phyloP scores from a whole-genome alignment of 2,329 filamentous ascomycete species.

The Truncatella angustata region DNA sequence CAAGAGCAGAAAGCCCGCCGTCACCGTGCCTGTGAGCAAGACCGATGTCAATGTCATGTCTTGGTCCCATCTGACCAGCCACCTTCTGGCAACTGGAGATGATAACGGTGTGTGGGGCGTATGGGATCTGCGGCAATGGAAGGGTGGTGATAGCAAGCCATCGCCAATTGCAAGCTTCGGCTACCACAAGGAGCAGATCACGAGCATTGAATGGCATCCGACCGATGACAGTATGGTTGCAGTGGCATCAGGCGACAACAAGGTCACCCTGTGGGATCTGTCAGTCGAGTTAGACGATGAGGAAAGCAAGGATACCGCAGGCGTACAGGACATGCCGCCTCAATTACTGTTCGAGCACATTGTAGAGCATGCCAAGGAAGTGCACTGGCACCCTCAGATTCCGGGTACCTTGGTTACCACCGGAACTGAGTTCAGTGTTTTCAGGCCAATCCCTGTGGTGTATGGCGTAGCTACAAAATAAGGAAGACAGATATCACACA shows the following conservation, averaged over 20 bases:
- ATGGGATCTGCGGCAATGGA: conserved; percentile 97
- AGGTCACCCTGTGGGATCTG: conserved; percentile 93
- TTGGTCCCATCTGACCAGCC: conserved; percentile 85
- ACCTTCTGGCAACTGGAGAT: conserved; percentile 87
- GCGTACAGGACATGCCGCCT: conserved; percentile 85
- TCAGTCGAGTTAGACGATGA: conserved; percentile 96
- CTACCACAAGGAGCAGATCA: conserved; percentile 97
- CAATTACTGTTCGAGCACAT: conserved; percentile 97
- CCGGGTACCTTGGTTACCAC: conserved; percentile 86
- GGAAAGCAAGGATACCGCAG: conserved; percentile 86
- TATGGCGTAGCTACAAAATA: too few relatives aligned
- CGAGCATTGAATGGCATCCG: conserved; percentile 94
- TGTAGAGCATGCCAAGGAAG: conserved; percentile 89
- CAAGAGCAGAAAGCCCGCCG: conserved; percentile 83
- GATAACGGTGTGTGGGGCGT: conserved; percentile 94
- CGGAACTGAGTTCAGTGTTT: conserved; percentile 83
- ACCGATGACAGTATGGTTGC: conserved; percentile 94
- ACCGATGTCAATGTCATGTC: conserved; percentile 95
- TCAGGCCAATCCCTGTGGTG: conserved; percentile 80
- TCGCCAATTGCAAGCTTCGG: conserved; percentile 88
- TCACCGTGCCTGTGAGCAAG: conserved; percentile 79
- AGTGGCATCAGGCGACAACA: conserved; percentile 89
- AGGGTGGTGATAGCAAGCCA: conserved; percentile 63
- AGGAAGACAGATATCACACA: too few relatives aligned
- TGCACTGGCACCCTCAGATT: conserved; percentile 97